Percentiles rank a stretch among this genome's conserved stretches.
phyloP scores from a whole-genome alignment of 805 yeast species.

The Barnettozyma sucrosica region DNA sequence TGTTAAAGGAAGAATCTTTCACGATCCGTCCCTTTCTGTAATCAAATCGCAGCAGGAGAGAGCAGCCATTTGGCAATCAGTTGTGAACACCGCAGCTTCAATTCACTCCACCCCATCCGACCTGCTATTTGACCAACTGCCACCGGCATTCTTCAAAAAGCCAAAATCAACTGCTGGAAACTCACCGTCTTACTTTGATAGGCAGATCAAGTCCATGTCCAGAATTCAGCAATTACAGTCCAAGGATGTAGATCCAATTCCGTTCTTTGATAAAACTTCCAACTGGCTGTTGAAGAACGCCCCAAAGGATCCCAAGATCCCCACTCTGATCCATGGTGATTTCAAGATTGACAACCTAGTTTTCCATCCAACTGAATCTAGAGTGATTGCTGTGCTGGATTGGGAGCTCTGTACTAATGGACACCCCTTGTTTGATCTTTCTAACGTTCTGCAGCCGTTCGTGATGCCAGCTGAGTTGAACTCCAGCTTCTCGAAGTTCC shows the following conservation, averaged over 20 bases:
- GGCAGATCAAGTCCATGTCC: conserved; percentile 46
- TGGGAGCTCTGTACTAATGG: conserved; percentile 67
- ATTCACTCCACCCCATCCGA: conserved; percentile 46
- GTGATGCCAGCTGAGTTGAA: conserved; percentile 38
- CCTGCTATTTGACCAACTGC: conserved; percentile 37
- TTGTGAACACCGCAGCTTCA: conserved; percentile 40
- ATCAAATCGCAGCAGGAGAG: conserved; percentile 27
- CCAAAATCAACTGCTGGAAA: conserved; percentile 18
- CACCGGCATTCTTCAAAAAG: conserved; percentile 34
- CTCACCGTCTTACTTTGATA: conserved; percentile 39
- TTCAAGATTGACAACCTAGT: conserved; percentile 60
- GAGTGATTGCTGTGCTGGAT: conserved; percentile 51
- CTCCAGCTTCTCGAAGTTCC: conserved; percentile 23
- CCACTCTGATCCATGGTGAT: conserved; percentile 57
- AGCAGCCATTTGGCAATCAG: conserved; percentile 39
- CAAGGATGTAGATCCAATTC: conserved; percentile 39
- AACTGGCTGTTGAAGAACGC: conserved; percentile 37
- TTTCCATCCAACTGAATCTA: conserved; percentile 45
- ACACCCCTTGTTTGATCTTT: conserved; percentile 57
- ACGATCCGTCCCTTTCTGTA: conserved; percentile 41
- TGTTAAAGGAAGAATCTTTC: conserved; percentile 50
- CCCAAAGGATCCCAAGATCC: conserved; percentile 42
- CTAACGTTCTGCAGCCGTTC: conserved; percentile 53
- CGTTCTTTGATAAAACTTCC: conserved; percentile 37
- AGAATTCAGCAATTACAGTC: conserved; percentile 37